A percentile compares a stretch with the other conserved stretches of the same genome.
phyloP scores from a whole-genome alignment of 2,329 filamentous ascomycete species.

The Arthrobotrys iridis region DNA sequence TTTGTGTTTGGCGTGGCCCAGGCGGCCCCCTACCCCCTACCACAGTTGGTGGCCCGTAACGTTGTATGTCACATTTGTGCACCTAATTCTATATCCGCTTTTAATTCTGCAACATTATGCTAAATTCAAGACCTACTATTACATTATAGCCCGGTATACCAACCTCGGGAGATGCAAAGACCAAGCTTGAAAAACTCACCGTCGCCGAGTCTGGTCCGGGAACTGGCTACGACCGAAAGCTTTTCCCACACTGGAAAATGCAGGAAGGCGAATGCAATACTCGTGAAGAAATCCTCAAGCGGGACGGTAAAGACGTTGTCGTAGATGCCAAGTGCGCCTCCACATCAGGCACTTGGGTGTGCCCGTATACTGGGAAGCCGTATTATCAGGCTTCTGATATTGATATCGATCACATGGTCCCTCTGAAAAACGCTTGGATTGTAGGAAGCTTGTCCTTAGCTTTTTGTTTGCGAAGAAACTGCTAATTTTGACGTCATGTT shows the following conservation, averaged over 20 bases:
- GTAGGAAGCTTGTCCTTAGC: conserved; percentile 46
- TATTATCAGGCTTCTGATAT: conserved; percentile 76
- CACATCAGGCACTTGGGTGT: conserved; percentile 74
- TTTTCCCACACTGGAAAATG: conserved; percentile 78
- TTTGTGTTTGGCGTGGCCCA: conserved; percentile 40
- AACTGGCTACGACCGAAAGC: conserved; percentile 64
- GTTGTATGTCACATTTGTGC: conserved; percentile 12
- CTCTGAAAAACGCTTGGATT: conserved; percentile 82
- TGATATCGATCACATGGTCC: conserved; percentile 86
- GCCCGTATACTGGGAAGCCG: conserved; percentile 76
- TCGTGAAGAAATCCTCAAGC: conserved; percentile 75
- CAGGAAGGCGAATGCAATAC: conserved; percentile 76
- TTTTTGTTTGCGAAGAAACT: not conserved
- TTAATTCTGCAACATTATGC: not conserved
- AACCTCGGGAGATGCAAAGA: conserved; percentile 23
- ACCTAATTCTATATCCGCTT: not conserved
- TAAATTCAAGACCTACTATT: not conserved
- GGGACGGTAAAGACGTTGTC: conserved; percentile 74
- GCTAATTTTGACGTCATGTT: conserved; percentile 1
- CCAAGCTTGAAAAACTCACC: conserved; percentile 21
- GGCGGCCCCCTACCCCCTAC: conserved; percentile 36
- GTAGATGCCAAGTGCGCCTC: conserved; percentile 70
- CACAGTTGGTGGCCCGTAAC: conserved; percentile 9
- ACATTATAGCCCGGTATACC: conserved; percentile 32
- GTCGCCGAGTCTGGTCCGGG: conserved; percentile 4